Base-by-base conservation (phyloP, 441 rosid genomes). In the Pelargonium fulgidum region DNA sequence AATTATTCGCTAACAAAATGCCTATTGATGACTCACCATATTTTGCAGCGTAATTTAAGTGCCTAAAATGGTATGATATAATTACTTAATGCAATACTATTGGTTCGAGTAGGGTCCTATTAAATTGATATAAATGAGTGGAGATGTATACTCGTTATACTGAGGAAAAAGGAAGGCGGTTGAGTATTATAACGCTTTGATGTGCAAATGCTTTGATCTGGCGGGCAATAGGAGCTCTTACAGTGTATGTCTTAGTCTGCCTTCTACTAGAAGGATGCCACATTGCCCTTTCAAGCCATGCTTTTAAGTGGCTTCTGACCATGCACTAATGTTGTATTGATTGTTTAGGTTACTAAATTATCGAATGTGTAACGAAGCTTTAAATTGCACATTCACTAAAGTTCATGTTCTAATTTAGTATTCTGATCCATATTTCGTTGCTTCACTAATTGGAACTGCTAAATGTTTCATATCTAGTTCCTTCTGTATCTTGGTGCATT, bases 161-260 rank as follows among this genome's bases (percentile, higher is more conserved):
- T 7, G 4, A 56, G 62, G 26, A 12, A 58, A 58, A 58, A 20
- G 29, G 20, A 4, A 16, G 63, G 17, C 22, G 63, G 33, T 8
- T 59, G 36, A 19, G n/a, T 19, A 59, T 20, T 20, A 59, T 59
- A 62, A 24, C 19, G 14, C 65, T 62, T 62, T 17, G 36, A 13
- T 2, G 65, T 4, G 19, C n/a, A 29, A 62, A 62, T 19, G 41
- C 42, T 62, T 62, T 62, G 65, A 17, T 9, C 44, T 26, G 2
- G 19, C 29, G n/a, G 36, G 41, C 42, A 62, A 6, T 24, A 24
- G 36, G 42, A 29, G 65, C 33, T 62, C 65, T 62, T 22, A 62
- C 24, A 7, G 9, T 22, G 65, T 22, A 14, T 61, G 9, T 62
- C n/a, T 62, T 62, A 59, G 63, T 59, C 63, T 59, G 33, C 33